Percentiles rank a stretch among this genome's conserved stretches.
These are phyloP conservation scores for Tetramitus jugosus DNA, from an alignment of 208 protist species.

Conservation along the genomic window DNA sequence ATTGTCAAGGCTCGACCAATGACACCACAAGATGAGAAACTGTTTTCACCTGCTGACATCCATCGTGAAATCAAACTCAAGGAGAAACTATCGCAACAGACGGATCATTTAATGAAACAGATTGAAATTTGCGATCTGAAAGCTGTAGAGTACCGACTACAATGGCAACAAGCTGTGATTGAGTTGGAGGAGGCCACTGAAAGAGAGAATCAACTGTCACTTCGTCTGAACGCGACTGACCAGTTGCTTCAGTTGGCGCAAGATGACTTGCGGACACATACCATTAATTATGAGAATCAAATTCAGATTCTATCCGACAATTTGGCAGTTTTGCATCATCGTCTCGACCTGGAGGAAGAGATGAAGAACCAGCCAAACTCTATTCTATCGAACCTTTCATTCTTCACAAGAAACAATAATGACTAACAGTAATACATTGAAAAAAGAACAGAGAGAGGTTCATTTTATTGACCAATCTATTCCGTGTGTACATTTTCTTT, in stretches of 20 bases:
- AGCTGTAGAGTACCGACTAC: constrained; percentile 2
- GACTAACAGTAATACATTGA: too few relatives aligned
- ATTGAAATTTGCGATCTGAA: constrained; percentile 17
- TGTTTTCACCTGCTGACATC: neutral
- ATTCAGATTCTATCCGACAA: constrained; percentile 8
- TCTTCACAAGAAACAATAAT: too few relatives aligned
- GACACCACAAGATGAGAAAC: too few relatives aligned
- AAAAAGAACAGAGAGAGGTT: too few relatives aligned
- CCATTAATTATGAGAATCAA: constrained; percentile 1
- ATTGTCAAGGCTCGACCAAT: too few relatives aligned
- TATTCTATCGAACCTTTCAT: too few relatives aligned
- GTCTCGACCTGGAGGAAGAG: too few relatives aligned
- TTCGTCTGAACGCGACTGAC: neutral
- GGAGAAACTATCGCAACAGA: neutral
- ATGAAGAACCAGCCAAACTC: too few relatives aligned
- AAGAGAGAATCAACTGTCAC: neutral
- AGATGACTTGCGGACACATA: neutral
- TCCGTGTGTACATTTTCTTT: too few relatives aligned
- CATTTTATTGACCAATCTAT: too few relatives aligned
- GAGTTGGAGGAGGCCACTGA: constrained; percentile 2
- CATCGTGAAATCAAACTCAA: neutral
- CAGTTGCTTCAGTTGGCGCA: neutral
- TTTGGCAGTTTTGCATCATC: too few relatives aligned
- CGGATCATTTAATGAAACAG: constrained; percentile 15
- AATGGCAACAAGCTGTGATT: constrained; percentile 2